Percentiles rank a stretch among this genome's conserved stretches.
These are phyloP conservation scores for Venturia aucupariae DNA, from an alignment of 2,329 filamentous ascomycete species.

Conservation along the genomic window DNA sequence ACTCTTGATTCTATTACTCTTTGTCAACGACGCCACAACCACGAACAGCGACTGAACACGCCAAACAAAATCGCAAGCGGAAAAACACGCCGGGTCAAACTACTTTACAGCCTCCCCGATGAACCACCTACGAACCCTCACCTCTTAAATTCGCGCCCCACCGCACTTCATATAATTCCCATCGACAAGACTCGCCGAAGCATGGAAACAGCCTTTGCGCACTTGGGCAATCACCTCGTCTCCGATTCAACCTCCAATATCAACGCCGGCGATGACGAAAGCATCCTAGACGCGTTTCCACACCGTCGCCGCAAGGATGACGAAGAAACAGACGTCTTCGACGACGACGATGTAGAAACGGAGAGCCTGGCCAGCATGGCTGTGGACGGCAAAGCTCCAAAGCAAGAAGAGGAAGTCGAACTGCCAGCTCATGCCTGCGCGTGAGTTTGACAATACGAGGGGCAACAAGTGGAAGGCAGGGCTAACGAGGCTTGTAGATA, in stretches of 20 bases:
- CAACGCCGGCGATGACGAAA: slow-evolving; percentile 84
- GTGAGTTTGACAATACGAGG: slow-evolving; percentile 44
- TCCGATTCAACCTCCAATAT: slow-evolving; percentile 79
- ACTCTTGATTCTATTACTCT: neutral
- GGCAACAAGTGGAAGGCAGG: neutral
- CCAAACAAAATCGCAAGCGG: neutral
- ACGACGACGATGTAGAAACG: slow-evolving; percentile 62
- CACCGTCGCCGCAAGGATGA: slow-evolving; percentile 71
- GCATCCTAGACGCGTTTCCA: slow-evolving; percentile 59
- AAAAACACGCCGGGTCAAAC: neutral
- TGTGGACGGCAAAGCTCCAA: slow-evolving; percentile 60
- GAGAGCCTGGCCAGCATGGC: slow-evolving; percentile 62
- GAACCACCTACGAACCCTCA: neutral
- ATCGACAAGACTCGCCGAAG: neutral
- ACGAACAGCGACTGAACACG: neutral
- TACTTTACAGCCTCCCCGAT: neutral
- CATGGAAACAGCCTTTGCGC: slow-evolving; percentile 10
- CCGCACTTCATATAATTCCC: neutral
- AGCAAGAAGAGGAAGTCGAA: slow-evolving; percentile 68
- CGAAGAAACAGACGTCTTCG: slow-evolving; percentile 73
- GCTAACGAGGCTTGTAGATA: slow-evolving; percentile 48
- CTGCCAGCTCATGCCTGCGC: slow-evolving; percentile 92
- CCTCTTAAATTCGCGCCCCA: neutral
- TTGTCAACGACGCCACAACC: neutral
- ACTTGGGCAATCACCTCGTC: slow-evolving; percentile 65